Evolutionary conservation across 2,329 filamentous ascomycete species (phyloP), one percentile per base, ranked within the genome.

Genomic region (Penicillium expansum): DNA sequence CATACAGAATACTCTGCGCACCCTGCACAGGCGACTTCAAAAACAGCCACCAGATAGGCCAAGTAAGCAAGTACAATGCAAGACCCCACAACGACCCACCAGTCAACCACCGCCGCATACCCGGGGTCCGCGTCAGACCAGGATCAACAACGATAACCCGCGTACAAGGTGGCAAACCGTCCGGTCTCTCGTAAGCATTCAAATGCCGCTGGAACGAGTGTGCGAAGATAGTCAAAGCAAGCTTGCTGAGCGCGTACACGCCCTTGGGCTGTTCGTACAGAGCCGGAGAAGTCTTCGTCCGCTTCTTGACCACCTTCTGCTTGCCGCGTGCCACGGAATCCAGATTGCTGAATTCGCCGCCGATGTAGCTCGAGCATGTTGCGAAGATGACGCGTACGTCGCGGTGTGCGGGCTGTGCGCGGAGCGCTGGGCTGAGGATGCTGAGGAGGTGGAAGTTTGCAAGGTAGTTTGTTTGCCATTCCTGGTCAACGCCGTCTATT

Each of bases 391-490:
- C 83, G 59, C 94, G 84, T 16, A 99, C 91, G 73, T 99, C 94
- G 67, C 94, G 86, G 73, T 99, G 94, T 54, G 95, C 86, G 2
- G 94, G 94, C 74, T 99, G 94, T 1, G 90, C 91, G 63, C 91
- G 86, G 58, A 99, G 82, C 0, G 94, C 93, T 0, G 94, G 94
- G 65, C 89, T 94, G 35, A 99, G 81, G 30, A 99, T 95, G 62
- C 90, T 90, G 43, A 99, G 82, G 4, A 99, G 82, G 70, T 99
- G 95, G 77, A 97, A 97, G 74, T 97, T 97, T 61, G 92, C 89
- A 38, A 99, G 82, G 73, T 92, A 99, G 71, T 99, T 99, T 66
- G 97, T 81, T 77, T 92, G 91, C 92, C 92, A 97, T 59, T 89
- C 93, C 63, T 88, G 83, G 71, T 97, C 93, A 14, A 97, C 78